phyloP scores from a whole-genome alignment of 148 eudicot genomes.

The Talinum fruticosum region DNA sequence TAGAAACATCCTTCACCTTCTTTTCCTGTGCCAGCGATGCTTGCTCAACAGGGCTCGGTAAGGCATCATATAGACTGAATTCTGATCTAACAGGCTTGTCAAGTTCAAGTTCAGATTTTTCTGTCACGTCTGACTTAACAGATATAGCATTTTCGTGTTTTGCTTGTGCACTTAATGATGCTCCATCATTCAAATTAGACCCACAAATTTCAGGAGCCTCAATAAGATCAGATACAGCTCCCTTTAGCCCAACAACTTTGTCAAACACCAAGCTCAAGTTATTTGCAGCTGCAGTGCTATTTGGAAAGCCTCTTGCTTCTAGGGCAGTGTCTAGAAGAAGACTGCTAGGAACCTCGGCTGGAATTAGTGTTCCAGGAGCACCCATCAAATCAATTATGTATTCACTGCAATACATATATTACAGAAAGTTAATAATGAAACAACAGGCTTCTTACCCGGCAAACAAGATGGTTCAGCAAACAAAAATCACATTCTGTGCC shows the following conservation, averaged over 20 bases:
- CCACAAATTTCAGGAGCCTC: constrained; percentile 27
- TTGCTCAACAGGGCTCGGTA: constrained; percentile 35
- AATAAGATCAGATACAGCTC: constrained; percentile 28
- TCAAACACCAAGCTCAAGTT: constrained; percentile 43
- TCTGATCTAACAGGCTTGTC: constrained; percentile 43
- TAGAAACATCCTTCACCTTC: constrained; percentile 70
- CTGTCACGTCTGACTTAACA: constrained; percentile 32
- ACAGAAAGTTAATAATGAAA: constrained; percentile 16
- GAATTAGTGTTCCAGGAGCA: constrained; percentile 91
- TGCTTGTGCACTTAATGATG: constrained; percentile 25
- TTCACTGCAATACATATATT: constrained; percentile 59
- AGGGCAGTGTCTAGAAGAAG: constrained; percentile 54
- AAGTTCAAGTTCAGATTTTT: constrained; percentile 40
- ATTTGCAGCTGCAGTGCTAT: constrained; percentile 36
- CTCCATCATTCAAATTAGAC: constrained; percentile 35
- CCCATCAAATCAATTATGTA: constrained; percentile 95
- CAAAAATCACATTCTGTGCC: neutral
- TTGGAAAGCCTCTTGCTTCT: constrained; percentile 46
- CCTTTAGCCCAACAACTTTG: constrained; percentile 33
- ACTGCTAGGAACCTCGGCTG: constrained; percentile 86
- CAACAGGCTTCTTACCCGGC: neutral
- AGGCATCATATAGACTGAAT: constrained; percentile 30
- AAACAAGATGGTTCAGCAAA: neutral
- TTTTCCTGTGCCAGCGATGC: constrained; percentile 52
- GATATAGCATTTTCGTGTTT: constrained; percentile 26